Evolutionary conservation across 2,329 filamentous ascomycete species (phyloP).

Genomic region (Neopestalotiopsis clavispora): DNA sequence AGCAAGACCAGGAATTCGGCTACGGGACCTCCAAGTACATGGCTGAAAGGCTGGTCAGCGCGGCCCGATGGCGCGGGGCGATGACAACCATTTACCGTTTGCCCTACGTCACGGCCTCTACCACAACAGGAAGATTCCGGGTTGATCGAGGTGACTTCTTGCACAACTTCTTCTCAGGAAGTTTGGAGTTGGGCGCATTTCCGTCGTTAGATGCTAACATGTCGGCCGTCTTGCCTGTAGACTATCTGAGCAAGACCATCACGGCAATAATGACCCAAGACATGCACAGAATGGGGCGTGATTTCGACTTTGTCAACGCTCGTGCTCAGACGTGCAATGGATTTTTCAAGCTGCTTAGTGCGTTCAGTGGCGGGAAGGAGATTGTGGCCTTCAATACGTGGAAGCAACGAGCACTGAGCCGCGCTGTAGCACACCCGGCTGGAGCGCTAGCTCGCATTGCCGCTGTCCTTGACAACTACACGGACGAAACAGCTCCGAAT

Average conservation of each 20-base stretch:
- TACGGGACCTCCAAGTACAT: slow-evolving; percentile 34
- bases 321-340: slow-evolving; percentile 28
- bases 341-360: slow-evolving; percentile 30
- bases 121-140: slow-evolving; percentile 31
- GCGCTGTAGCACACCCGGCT: slow-evolving; percentile 25
- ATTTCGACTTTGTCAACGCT: slow-evolving; percentile 34
- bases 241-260: slow-evolving; percentile 33
- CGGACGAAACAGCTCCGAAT: slow-evolving; percentile 27
- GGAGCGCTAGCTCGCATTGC: slow-evolving; percentile 32
- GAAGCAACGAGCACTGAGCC: slow-evolving; percentile 29
- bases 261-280: slow-evolving; percentile 29
- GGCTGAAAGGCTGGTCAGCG: slow-evolving; percentile 30
- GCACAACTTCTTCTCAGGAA: slow-evolving; percentile 31
- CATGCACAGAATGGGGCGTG: slow-evolving; percentile 25
- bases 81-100: slow-evolving; percentile 31
- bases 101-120: slow-evolving; percentile 34
- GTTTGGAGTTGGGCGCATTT: slow-evolving; percentile 33
- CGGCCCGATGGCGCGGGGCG: slow-evolving; percentile 34
- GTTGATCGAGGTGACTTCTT: slow-evolving; percentile 35
- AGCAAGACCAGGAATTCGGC: slow-evolving; percentile 32
- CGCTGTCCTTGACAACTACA: slow-evolving; percentile 30
- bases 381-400: slow-evolving; percentile 29
- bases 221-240: slow-evolving; percentile 32
- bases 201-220: slow-evolving; percentile 31
- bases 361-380: slow-evolving; percentile 22